Base-by-base conservation (phyloP, 345 rosid genomes). In the Bretschneidera sinensis region DNA sequence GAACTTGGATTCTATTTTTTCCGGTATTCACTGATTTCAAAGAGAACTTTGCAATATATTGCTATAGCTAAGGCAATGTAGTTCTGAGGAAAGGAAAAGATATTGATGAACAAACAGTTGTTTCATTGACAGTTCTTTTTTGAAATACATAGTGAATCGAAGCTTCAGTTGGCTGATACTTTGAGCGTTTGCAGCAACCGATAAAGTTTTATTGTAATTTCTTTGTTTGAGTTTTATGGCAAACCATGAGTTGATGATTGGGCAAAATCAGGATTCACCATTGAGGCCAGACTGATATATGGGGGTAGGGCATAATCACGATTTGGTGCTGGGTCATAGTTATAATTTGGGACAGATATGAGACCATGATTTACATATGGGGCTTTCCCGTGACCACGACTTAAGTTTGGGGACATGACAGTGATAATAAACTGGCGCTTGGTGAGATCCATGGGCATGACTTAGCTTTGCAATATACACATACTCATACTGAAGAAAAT, bases 191-290 rank as follows among this genome's bases (percentile, higher is more conserved):
- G 22, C 39, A 22, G 45, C 2, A 39, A 39, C 45, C 10, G 8
- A 28, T 28, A 47, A 59, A 24, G 47, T 21, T n/a, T 25, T 28
- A 13, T n/a, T 22, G 18, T 39, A 14, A 33, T 21, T 24, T 28
- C 60, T 21, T 21, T 64, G 50, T 48, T 45, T 45, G 17, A 33
- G 19, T 11, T 7, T 28, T 50, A 77, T 74, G 81, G 81, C 45
- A 19, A 68, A 78, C 55, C 58, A 61, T 13, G 74, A 77, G 62
- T 28, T 71, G 45, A 53, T 67, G 57, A 61, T 70, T 28, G 48
- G 45, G 47, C 63, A 63, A 64, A 77, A 55, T 59, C 20, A 35
- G 43, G 75, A 54, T 55, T 34, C n/a, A 20, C 67, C 71, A 2
- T 43, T 66, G n/a, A 65, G 22, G 28, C 73, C 66, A 49, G 72